Conservation (phyloP, 2,329 filamentous ascomycete species). For the Trichophyton mentagrophytes region DNA sequence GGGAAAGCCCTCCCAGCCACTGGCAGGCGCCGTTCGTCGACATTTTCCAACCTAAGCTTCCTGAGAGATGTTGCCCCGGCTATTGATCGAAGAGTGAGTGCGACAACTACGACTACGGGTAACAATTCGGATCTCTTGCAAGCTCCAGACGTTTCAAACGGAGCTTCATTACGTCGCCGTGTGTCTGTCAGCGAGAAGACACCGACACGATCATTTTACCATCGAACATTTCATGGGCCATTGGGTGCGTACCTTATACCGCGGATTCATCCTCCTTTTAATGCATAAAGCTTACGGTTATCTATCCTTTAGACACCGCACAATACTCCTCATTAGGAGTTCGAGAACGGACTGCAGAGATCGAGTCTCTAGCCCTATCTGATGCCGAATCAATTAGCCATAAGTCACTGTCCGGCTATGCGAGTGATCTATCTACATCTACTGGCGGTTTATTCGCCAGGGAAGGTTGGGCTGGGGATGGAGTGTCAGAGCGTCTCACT, state of each 20-base stretch:
- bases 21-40: neutral
- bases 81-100: neutral
- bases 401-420: slow-evolving; percentile 17
- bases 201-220: slow-evolving; percentile 34
- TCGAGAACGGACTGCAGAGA: slow-evolving; percentile 73
- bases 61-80: neutral
- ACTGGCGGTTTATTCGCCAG: slow-evolving; percentile 14
- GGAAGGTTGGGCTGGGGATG: neutral
- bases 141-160: neutral
- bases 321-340: slow-evolving; percentile 64
- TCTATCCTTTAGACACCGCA: slow-evolving; percentile 49
- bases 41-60: neutral
- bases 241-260: slow-evolving; percentile 21
- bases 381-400: slow-evolving; percentile 30
- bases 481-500: neutral
- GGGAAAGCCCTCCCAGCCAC: neutral
- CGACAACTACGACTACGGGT: neutral
- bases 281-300: slow-evolving; percentile 15
- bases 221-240: slow-evolving; percentile 32
- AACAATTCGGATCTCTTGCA: neutral
- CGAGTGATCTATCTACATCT: slow-evolving; percentile 22
- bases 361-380: slow-evolving; percentile 69
- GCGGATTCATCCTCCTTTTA: neutral
- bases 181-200: slow-evolving; percentile 25
- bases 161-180: slow-evolving; percentile 3